Base-by-base conservation (phyloP, 2,329 filamentous ascomycete species). In the Paraconiothyrium sp. region DNA sequence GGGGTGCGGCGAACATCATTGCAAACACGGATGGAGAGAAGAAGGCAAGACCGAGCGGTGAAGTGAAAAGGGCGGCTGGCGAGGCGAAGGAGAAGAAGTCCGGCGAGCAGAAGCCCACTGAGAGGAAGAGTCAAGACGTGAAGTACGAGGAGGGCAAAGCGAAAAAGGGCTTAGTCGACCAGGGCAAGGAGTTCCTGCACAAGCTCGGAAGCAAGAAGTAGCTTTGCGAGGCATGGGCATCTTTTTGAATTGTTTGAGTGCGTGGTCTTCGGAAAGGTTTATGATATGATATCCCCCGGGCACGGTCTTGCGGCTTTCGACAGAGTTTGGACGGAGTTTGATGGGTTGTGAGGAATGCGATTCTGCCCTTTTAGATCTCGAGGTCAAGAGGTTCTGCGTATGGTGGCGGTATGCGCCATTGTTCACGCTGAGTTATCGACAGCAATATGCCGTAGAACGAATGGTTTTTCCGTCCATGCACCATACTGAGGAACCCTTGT, bases 1-100 rank as follows among this genome's bases (percentile, higher is more conserved):
- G 92, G 41, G 92, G 92, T 58, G 89, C 90, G 22, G 91, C 90
- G 65, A 94, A 94, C 78, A 79, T 92, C 78, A 79, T 92, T 86
- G 58, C 71, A 80, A 84, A 82, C 68, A 79, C 82, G 51, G 76
- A 76, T 56, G 82, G 84, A 56, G 81, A 84, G 58, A 81, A 62
- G 52, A 39, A 16, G 37, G 16, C 10, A 39, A 39, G 37, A n/a
- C 2, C 39, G 16, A n/a, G 16, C 6, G 39, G 39, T n/a, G 39
- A 41, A 16, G n/a, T n/a, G 39, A 41, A n/a, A 16, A 41, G 37
- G 37, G 37, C 37, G 13, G 16, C 13, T 14, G 37, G 10, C 4
- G 37, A 41, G 37, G 5, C 14, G 10, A 41, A 14, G 37, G 37
- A 41, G 70, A 78, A 71, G 71, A 78, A 71, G 69, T 72, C 65